Conservation (phyloP, 2,329 filamentous ascomycete species). For the Berkeleyomyces rouxiae region DNA sequence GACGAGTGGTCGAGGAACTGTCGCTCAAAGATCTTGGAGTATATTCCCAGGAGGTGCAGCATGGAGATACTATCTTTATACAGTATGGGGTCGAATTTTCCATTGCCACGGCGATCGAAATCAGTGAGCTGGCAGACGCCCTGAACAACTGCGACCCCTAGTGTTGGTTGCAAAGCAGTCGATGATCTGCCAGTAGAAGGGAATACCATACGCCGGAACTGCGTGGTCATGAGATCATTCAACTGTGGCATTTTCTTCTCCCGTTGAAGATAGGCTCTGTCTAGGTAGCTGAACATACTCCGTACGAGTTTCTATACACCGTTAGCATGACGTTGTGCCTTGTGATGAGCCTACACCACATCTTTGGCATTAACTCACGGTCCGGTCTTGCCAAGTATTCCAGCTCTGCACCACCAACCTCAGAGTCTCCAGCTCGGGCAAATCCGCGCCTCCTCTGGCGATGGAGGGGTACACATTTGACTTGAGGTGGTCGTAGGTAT, state of each 20-base stretch:
- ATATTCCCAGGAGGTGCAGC: slow-evolving; percentile 71
- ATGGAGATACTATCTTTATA: slow-evolving; percentile 64
- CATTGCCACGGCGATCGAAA: slow-evolving; percentile 45
- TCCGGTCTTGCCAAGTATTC: slow-evolving; percentile 49
- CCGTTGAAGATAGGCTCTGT: slow-evolving; percentile 72
- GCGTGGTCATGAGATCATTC: slow-evolving; percentile 60
- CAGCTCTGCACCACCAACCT: slow-evolving; percentile 42
- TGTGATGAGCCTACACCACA: neutral
- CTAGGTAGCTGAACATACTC: slow-evolving; percentile 85
- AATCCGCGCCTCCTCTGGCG: slow-evolving; percentile 29
- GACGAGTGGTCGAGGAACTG: slow-evolving; percentile 52
- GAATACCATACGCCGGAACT: slow-evolving; percentile 52
- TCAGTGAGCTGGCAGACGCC: slow-evolving; percentile 61
- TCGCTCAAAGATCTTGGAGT: slow-evolving; percentile 64
- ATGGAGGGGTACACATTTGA: slow-evolving; percentile 39
- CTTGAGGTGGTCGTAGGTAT: slow-evolving; percentile 53
- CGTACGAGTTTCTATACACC: slow-evolving; percentile 49
- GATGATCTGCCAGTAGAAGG: slow-evolving; percentile 16
- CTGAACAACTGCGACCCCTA: slow-evolving; percentile 20
- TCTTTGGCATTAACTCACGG: slow-evolving; percentile 4
- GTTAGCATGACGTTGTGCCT: too few species aligned
- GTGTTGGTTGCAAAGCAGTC: slow-evolving; percentile 14
- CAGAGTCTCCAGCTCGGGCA: slow-evolving; percentile 46
- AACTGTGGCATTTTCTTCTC: slow-evolving; percentile 54
- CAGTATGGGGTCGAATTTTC: slow-evolving; percentile 43